Conservation (phyloP, 805 yeast genomes). For the Crinitomyces ghanaensis region DNA sequence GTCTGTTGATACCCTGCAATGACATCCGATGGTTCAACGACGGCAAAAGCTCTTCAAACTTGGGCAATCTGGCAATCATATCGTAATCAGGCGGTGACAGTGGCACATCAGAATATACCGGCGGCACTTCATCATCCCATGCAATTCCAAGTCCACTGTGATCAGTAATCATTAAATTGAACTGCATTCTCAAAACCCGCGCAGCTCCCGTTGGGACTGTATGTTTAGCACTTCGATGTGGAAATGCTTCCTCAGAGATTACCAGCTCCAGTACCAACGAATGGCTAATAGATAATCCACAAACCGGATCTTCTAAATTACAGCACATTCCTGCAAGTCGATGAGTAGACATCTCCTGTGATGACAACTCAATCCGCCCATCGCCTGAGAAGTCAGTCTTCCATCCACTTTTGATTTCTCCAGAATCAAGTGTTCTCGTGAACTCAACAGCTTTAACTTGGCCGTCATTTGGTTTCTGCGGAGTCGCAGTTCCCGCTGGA, state of each 20-base stretch:
- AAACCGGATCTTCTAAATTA: conserved; percentile 69
- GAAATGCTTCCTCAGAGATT: conserved; percentile 71
- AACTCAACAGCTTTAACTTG: conserved; percentile 42
- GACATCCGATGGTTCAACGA: no score
- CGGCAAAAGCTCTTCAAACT: conserved; percentile 13
- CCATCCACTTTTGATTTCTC: conserved; percentile 89
- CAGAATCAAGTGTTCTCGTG: conserved; percentile 57
- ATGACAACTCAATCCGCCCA: conserved; percentile 62
- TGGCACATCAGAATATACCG: conserved; percentile 80
- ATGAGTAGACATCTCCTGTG: conserved; percentile 23
- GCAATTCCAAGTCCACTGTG: conserved; percentile 92
- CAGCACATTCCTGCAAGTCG: conserved; percentile 45
- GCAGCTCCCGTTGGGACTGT: conserved; percentile 74
- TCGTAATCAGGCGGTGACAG: conserved; percentile 80
- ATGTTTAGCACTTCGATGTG: conserved; percentile 20
- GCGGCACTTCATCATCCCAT: conserved; percentile 99
- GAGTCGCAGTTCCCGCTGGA: conserved; percentile 5
- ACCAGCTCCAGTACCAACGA: conserved; percentile 73
- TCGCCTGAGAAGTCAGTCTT: conserved; percentile 73
- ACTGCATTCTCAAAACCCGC: conserved; percentile 88
- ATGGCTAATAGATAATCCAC: conserved; percentile 71
- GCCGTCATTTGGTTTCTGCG: conserved; percentile 2
- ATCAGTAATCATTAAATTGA: conserved; percentile 71
- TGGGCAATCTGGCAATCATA: conserved; percentile 16
- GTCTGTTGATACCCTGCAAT: conserved; percentile 12